Base-by-base conservation (phyloP, 2,329 filamentous ascomycete genomes). In the Colletotrichum sp. region DNA sequence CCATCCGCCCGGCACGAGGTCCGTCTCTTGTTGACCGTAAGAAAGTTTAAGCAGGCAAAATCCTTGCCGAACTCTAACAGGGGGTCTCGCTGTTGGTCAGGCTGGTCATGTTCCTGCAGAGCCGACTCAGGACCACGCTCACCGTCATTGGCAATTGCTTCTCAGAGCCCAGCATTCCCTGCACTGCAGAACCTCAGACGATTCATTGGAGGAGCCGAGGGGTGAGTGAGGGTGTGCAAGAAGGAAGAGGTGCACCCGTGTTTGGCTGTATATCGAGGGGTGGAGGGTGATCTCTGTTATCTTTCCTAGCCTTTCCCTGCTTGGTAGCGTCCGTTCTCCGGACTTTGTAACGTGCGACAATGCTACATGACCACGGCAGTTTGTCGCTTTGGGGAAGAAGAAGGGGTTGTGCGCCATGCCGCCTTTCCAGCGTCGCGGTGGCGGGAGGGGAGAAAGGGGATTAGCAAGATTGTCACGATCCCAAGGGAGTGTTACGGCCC, bases 181-280 rank as follows among this genome's bases (percentile, higher is more conserved):
- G 57, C 55, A n/a, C 8, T 59, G 57, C 30, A 62, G 44, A 68
- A 72, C 64, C 73, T 76, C 73, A 72, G 73, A 76, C 73, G 73
- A 76, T 68, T 76, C 64, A 52, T 63, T 49, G 36, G 55, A 32
- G 15, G 24, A 10, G 66, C 26, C 16, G 60, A 21, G 60, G 34
- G 62, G 32, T 21, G 60, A 24, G 21, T 18, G 60, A 64, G 60
- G 32, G 65, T 26, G 62, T 36, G 62, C 12, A 39, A 15, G 44
- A 16, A 26, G 15, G 44, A 55, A 12, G 65, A 12, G 34, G 44
- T 49, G 18, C 39, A 49, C 39, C 18, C 4, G 4, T 55, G 30
- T 12, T 68, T 60, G 66, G 52, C 52, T 32, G 44, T 68, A 36
- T 21, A 49, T 49, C 18, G n/a, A 49, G 18, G 65, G 64, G 39